Base-by-base conservation (phyloP, 2,329 filamentous ascomycete species). In the Gaeumannomyces tritici region DNA sequence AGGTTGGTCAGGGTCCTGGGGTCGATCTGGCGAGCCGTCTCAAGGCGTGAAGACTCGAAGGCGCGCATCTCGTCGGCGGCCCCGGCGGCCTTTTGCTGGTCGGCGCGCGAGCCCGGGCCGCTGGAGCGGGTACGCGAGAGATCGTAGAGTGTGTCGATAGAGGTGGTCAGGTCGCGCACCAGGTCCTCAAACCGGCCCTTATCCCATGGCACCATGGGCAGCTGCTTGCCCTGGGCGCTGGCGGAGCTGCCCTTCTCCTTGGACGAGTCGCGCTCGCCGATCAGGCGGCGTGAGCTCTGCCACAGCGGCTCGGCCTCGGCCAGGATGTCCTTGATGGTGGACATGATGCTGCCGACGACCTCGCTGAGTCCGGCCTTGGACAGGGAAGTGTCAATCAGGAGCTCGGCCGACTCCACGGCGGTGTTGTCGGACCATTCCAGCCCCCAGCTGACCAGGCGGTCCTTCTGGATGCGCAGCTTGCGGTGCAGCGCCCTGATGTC, bases 91-190 rank as follows among this genome's bases (percentile, higher is more conserved):
- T 77, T 79, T 57, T 73, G 72, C 0, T 73, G 69, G 63, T 69
- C 75, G 69, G 66, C 72, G 65, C 63, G 69, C 2, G 73, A 70
- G 13, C 73, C 68, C 3, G 74, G 73, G 1, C 74, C 76, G 1
- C 79, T 80, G 0, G 81, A 79, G 26, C 89, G 79, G 18, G 88
- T 88, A 60, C 86, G 78, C 0, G 89, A 91, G 18, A 93, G 78
- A 69, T 92, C 89, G 71, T 90, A 92, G 1, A 93, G 80, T 0
- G 88, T 91, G 73, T 93, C 90, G 71, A 93, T 91, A 2, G 88
- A 91, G 7, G 85, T 84, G 21, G 89, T 92, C 66, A 93, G 77
- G 69, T 93, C 89, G 65, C 83, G 82, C 54, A 92, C 83, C 18
- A 93, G 77, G 68, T 91, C 89, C 68, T 90, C 85, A 67, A 93